A percentile compares a stretch with the other conserved stretches of the same genome.
Evolutionary conservation across 495 filamentous ascomycete genomes (phyloP).

Genomic region (Neurospora hispaniola): DNA sequence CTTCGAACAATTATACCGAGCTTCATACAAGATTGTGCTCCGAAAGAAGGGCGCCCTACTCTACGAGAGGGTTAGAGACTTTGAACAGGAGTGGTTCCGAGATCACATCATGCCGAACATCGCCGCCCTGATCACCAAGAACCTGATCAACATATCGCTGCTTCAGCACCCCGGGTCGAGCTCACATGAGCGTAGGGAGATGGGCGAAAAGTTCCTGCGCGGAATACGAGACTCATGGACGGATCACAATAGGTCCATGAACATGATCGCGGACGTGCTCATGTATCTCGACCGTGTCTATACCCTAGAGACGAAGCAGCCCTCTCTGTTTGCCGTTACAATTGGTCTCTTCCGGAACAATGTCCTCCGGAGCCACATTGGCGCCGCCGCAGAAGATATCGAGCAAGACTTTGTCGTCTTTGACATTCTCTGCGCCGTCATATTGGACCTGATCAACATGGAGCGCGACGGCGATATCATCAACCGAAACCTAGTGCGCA

Average conservation of each 20-base stretch:
- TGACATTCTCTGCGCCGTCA: slow-evolving; percentile 64
- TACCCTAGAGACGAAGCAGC: slow-evolving; percentile 56
- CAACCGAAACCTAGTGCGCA: slow-evolving; percentile 69
- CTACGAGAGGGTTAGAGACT: slow-evolving; percentile 65
- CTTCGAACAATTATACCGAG: slow-evolving; percentile 92
- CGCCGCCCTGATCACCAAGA: slow-evolving; percentile 47
- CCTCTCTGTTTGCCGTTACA: slow-evolving; percentile 68
- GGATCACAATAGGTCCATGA: slow-evolving; percentile 85
- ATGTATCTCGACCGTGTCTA: slow-evolving; percentile 97
- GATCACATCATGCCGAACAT: slow-evolving; percentile 56
- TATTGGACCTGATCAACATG: slow-evolving; percentile 85
- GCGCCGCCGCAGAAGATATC: slow-evolving; percentile 21
- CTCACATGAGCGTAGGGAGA: slow-evolving; percentile 60
- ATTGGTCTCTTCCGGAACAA: slow-evolving; percentile 84
- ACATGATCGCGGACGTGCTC: slow-evolving; percentile 92
- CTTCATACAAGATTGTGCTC: slow-evolving; percentile 90
- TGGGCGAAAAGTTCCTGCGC: slow-evolving; percentile 74
- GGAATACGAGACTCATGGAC: slow-evolving; percentile 71
- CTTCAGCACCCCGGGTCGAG: slow-evolving; percentile 44
- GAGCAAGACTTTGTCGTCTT: slow-evolving; percentile 41
- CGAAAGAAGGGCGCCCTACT: slow-evolving; percentile 77
- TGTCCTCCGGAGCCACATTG: slow-evolving; percentile 47
- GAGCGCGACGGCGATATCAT: slow-evolving; percentile 87
- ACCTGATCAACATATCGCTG: slow-evolving; percentile 39
- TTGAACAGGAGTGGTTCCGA: slow-evolving; percentile 72